These are phyloP conservation scores for Fusarium proliferatum DNA, from an alignment of 2,329 filamentous ascomycete species.

Conservation along the genomic window DNA sequence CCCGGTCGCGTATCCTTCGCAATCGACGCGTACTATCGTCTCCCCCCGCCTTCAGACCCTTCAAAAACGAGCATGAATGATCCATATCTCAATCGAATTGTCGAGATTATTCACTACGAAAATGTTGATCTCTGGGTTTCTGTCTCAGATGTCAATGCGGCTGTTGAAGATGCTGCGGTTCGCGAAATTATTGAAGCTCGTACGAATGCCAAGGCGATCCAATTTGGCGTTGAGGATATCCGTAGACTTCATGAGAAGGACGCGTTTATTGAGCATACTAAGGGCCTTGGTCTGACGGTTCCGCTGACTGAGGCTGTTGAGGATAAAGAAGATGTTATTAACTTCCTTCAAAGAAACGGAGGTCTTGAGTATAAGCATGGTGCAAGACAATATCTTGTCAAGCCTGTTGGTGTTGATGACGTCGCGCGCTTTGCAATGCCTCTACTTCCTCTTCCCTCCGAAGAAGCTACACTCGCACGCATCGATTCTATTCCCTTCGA, in stretches of 20 bases:
- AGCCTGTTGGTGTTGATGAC: constrained; percentile 72
- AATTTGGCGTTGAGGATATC: constrained; percentile 69
- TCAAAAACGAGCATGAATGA: constrained; percentile 44
- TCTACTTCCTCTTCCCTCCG: constrained; percentile 67
- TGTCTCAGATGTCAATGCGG: constrained; percentile 75
- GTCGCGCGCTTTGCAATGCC: constrained; percentile 70
- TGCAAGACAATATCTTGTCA: constrained; percentile 69
- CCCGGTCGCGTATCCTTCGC: constrained; percentile 69
- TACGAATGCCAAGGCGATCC: constrained; percentile 70
- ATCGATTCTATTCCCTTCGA: constrained; percentile 59
- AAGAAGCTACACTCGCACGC: constrained; percentile 65
- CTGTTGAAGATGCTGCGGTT: constrained; percentile 73
- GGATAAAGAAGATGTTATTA: constrained; percentile 62
- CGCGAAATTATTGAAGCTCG: constrained; percentile 69
- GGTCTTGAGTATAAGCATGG: constrained; percentile 40
- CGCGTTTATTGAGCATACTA: constrained; percentile 70
- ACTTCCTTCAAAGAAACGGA: constrained; percentile 57
- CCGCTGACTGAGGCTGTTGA: constrained; percentile 66
- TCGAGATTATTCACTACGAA: constrained; percentile 69
- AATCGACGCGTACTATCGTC: constrained; percentile 64
- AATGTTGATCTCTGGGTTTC: constrained; percentile 78
- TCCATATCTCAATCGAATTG: constrained; percentile 66
- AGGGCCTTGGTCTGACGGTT: constrained; percentile 62
- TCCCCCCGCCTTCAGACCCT: constrained; percentile 47
- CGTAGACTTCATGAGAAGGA: constrained; percentile 72